Base-by-base conservation (phyloP, 805 yeast genomes). In the Metschnikowia bowlesiae region DNA sequence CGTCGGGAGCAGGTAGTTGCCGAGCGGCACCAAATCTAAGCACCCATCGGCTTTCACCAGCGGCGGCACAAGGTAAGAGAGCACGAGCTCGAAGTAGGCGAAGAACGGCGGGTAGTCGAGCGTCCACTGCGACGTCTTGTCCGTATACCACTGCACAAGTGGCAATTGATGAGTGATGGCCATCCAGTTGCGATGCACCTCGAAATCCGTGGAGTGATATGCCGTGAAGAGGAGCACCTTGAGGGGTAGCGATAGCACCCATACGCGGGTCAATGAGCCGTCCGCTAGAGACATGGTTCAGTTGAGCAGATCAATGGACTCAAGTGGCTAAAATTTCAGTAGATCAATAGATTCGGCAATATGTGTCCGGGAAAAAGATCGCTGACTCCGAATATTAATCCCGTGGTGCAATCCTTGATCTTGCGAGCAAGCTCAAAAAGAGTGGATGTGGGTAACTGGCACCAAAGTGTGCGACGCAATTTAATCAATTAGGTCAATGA, bases 71-170 rank as follows among this genome's bases (percentile, higher is more conserved):
- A 87, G 75, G 46, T 76, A 84, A 0, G 96, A 76, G 44, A 94
- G 64, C 2, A 76, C 18, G 87, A 90, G 89, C 66, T 94, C 99
- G 59, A 94, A 92, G 67, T 89, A 91, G 0, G 99, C 99, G 68
- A 94, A 94, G 61, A 90, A 88, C 0, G 99, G 99, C 9, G 99
- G 99, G 68, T 92, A 94, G 66, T 94, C 99, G 38, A 94, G 71
- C 0, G 98, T 94, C 97, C 98, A 94, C 63, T 87, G 90, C 41
- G 82, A 79, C 0, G 89, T 82, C 43, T 74, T 67, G 56, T 94
- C 96, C 39, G 75, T 64, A 64, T 94, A 94, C 99, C 99, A 94
- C 48, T 85, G 65, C 13, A 69, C 69, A 14, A 91, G 44, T 0
- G 97, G 97, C 16, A 91, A 68, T 5, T 76, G 76, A 59, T 83